These are phyloP conservation scores for Panaeolus papilionaceus DNA, from an alignment of 768 basidiomycete genomes.

Conservation along the genomic window DNA sequence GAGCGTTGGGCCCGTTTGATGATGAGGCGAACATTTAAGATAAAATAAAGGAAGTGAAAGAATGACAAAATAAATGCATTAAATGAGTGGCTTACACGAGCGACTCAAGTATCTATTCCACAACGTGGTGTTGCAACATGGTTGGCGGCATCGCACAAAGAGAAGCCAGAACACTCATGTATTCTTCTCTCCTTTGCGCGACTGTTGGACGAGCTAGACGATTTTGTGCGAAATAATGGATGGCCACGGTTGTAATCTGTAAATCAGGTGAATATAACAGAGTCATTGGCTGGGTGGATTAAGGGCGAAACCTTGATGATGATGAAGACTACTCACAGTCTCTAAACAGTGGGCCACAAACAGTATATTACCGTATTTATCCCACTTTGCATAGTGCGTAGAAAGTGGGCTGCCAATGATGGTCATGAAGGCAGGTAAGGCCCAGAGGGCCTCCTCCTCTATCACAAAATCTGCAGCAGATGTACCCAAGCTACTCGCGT, in stretches of 20 bases:
- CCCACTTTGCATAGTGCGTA: neutral
- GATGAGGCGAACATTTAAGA: no score
- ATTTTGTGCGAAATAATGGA: neutral
- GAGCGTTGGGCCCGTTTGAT: no score
- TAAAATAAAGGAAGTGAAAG: no score
- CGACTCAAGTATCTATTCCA: no score
- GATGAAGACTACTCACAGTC: neutral
- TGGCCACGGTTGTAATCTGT: neutral
- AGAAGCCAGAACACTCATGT: no score
- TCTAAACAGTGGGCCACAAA: neutral
- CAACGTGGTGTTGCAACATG: no score
- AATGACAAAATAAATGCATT: no score
- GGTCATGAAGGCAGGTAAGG: neutral
- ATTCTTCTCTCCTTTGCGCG: neutral
- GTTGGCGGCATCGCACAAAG: no score
- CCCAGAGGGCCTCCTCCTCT: neutral
- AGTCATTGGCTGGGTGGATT: neutral
- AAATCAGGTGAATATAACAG: neutral
- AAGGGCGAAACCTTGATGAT: neutral
- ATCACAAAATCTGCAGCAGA: neutral
- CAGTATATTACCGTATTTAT: neutral
- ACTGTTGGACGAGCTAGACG: neutral
- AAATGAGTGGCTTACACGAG: no score
- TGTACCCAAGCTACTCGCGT: neutral
- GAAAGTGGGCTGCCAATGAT: no score